phyloP scores from a whole-genome alignment of 495 filamentous ascomycete genomes.

The Lindgomyces ingoldianus region DNA sequence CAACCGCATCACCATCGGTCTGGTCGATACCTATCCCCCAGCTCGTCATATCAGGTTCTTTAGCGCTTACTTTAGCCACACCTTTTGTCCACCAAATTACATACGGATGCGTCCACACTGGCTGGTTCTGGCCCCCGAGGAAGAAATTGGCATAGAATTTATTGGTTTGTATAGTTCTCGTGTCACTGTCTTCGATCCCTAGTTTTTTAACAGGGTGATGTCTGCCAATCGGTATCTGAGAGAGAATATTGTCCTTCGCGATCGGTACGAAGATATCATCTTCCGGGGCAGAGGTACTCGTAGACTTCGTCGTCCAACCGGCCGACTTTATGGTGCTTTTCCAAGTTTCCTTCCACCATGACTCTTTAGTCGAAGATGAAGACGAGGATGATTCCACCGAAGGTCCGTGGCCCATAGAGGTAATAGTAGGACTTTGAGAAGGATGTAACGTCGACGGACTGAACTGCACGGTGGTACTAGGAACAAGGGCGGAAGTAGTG shows the following conservation, averaged over 20 bases:
- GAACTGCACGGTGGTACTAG: too few species aligned
- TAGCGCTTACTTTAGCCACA: slow-evolving; percentile 53
- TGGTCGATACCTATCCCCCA: slow-evolving; percentile 79
- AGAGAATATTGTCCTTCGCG: slow-evolving; percentile 15
- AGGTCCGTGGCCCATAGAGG: background rate
- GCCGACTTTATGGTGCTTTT: background rate
- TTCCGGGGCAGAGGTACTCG: background rate
- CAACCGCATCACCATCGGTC: slow-evolving; percentile 61
- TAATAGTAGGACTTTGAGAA: too few species aligned
- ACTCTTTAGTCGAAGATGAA: background rate
- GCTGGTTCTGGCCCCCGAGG: slow-evolving; percentile 67
- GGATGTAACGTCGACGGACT: too few species aligned
- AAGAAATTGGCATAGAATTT: slow-evolving; percentile 94
- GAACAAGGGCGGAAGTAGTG: too few species aligned
- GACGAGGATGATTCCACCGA: background rate
- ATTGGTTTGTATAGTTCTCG: slow-evolving; percentile 58
- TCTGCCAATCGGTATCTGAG: slow-evolving; percentile 17
- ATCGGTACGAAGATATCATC: slow-evolving; percentile 32
- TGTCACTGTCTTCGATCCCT: slow-evolving; percentile 16
- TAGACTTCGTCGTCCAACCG: background rate
- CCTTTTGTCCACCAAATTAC: slow-evolving; percentile 76
- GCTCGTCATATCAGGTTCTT: slow-evolving; percentile 45
- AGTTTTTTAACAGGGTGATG: slow-evolving; percentile 21
- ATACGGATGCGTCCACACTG: slow-evolving; percentile 84
- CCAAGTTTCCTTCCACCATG: background rate